These are phyloP conservation scores for Paraphysoderma sedebokerense DNA, from an alignment of 371 early-diverging fungal species.

Conservation along the genomic window DNA sequence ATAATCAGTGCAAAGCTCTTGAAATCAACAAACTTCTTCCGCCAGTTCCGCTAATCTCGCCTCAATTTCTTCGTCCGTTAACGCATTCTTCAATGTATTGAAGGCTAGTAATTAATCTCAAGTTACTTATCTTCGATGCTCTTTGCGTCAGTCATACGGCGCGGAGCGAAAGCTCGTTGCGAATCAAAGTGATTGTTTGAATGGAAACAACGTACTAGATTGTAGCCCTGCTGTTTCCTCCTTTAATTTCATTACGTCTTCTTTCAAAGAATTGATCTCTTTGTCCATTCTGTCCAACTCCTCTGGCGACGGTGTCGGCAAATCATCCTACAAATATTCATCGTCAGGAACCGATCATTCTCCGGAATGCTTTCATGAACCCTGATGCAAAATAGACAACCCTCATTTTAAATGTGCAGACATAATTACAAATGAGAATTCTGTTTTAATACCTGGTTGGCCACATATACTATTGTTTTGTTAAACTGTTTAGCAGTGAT, in stretches of 20 bases:
- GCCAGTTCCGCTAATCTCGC: constrained; percentile 5
- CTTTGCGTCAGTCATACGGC: too few species aligned
- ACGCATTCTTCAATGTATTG: too few species aligned
- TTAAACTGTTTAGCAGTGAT: constrained; percentile 18
- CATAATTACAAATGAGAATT: constrained; percentile 1
- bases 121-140: too few species aligned
- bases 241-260: not conserved
- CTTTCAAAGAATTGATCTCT: constrained; percentile 1
- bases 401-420: constrained; percentile 10
- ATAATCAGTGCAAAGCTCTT: not conserved
- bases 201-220: too few species aligned
- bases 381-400: constrained; percentile 9
- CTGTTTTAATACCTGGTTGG: constrained; percentile 19
- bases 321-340: constrained; percentile 9
- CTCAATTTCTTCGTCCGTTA: constrained; percentile 12
- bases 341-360: constrained; percentile 12
- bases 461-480: constrained; percentile 27
- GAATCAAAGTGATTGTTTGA: too few species aligned
- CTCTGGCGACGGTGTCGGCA: constrained; percentile 10
- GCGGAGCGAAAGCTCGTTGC: too few species aligned
- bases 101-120: too few species aligned
- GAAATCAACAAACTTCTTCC: not conserved
- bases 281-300: constrained; percentile 10
- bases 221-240: not conserved
- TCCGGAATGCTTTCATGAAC: constrained; percentile 13